Conservation (phyloP, 2,329 filamentous ascomycete genomes). For the Fusarium sp. region DNA sequence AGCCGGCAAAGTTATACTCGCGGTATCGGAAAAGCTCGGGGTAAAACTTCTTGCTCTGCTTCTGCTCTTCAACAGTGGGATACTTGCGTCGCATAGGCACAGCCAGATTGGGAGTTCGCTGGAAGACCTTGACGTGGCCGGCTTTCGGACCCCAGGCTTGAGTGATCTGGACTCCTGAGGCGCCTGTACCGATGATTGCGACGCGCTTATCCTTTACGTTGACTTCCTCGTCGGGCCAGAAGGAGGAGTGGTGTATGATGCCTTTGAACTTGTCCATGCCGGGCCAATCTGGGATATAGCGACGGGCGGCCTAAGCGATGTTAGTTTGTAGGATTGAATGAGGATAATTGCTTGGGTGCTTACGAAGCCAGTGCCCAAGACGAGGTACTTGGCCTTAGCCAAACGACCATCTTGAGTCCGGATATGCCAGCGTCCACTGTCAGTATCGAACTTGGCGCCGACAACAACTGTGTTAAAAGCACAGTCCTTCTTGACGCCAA, state of each 20-base stretch:
- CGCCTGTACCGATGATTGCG: conserved; percentile 75
- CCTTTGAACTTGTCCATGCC: conserved; percentile 74
- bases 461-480: conserved; percentile 70
- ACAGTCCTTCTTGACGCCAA: conserved; percentile 70
- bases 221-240: conserved; percentile 72
- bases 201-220: conserved; percentile 71
- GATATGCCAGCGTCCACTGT: conserved; percentile 64
- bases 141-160: conserved; percentile 71
- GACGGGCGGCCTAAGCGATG: conserved; percentile 58
- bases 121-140: conserved; percentile 71
- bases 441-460: conserved; percentile 65
- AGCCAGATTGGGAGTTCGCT: conserved; percentile 76
- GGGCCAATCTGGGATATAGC: conserved; percentile 73
- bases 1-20: conserved; percentile 70
- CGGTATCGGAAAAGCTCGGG: conserved; percentile 67
- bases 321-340: background rate
- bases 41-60: conserved; percentile 61
- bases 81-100: conserved; percentile 70
- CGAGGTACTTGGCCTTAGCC: conserved; percentile 65
- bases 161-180: conserved; percentile 74
- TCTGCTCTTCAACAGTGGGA: conserved; percentile 58
- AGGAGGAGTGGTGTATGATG: conserved; percentile 70
- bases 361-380: conserved; percentile 70
- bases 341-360: background rate
- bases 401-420: conserved; percentile 65